phyloP scores from a whole-genome alignment of 768 basidiomycete genomes.

The Boletus barrowsii region DNA sequence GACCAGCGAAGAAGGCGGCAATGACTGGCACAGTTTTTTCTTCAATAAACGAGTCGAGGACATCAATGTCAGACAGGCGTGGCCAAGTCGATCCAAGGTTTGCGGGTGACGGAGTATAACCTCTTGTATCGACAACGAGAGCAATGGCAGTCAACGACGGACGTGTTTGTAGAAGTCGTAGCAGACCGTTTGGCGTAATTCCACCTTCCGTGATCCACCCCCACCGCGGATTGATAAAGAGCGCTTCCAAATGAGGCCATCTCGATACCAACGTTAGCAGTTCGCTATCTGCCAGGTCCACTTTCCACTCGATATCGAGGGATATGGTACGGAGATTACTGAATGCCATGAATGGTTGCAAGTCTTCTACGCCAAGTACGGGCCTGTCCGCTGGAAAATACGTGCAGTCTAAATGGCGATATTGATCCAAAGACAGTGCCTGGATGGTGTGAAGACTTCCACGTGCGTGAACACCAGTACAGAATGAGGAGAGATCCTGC shows the following conservation, averaged over 20 bases:
- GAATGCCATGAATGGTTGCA: neutral
- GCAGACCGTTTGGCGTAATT: neutral
- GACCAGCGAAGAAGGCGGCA: too few relatives aligned
- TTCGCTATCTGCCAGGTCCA: neutral
- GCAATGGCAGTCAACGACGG: neutral
- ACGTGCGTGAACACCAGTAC: neutral
- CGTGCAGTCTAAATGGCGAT: too few relatives aligned
- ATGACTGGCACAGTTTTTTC: too few relatives aligned
- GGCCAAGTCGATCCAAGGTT: too few relatives aligned
- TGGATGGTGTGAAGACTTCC: neutral
- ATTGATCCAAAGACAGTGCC: neutral
- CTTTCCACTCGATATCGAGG: neutral
- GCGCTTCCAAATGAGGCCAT: neutral
- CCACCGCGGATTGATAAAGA: neutral
- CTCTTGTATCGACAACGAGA: neutral
- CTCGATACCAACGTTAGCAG: neutral
- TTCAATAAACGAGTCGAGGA: too few relatives aligned
- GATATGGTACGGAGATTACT: neutral
- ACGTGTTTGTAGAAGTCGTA: neutral
- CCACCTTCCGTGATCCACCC: neutral
- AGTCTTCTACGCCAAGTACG: neutral
- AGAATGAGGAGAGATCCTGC: neutral
- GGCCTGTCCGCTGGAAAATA: neutral
- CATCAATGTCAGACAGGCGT: too few relatives aligned
- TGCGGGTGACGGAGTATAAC: too few relatives aligned